Percentiles rank a stretch among this genome's conserved stretches.
Evolutionary conservation across 202 grass and related monocot genomes (phyloP).

Genomic region (Setaria italica): DNA sequence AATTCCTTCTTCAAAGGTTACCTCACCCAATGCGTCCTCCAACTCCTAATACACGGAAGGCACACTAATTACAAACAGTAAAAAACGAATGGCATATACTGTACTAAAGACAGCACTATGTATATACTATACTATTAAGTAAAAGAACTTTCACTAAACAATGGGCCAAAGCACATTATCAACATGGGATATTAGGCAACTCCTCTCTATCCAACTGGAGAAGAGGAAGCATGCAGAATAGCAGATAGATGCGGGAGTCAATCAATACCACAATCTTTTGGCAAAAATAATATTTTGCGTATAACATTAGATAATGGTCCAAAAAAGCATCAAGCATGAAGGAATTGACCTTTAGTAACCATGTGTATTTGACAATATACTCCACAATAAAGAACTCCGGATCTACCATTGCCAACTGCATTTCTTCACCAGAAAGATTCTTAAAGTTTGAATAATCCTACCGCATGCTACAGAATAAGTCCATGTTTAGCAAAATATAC

Average conservation of each 20-base stretch:
- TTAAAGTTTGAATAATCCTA: not conserved
- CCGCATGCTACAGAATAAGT: not conserved
- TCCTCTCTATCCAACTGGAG: conserved; percentile 6
- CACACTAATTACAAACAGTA: conserved; percentile 21
- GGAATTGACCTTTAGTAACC: not conserved
- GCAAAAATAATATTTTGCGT: not conserved
- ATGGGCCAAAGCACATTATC: not conserved
- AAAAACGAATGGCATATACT: not conserved
- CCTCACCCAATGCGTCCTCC: conserved; percentile 85
- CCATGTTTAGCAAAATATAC: not conserved
- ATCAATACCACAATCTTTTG: not conserved
- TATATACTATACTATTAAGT: not conserved
- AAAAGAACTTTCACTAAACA: not conserved
- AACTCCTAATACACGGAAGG: conserved; percentile 70
- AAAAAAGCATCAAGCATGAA: not conserved
- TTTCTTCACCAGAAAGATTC: conserved; percentile 3
- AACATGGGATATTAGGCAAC: conserved; percentile 3
- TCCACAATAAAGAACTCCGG: not conserved
- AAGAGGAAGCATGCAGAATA: conserved; percentile 22
- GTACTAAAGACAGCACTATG: conserved; percentile 22
- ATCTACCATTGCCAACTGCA: conserved; percentile 10
- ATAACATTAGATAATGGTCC: conserved; percentile 13
- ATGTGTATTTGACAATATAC: not conserved
- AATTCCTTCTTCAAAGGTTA: conserved; percentile 80
- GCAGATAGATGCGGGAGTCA: not conserved